Base-by-base conservation (phyloP, 306 rosid species). In the Hippophae gyantsensis region DNA sequence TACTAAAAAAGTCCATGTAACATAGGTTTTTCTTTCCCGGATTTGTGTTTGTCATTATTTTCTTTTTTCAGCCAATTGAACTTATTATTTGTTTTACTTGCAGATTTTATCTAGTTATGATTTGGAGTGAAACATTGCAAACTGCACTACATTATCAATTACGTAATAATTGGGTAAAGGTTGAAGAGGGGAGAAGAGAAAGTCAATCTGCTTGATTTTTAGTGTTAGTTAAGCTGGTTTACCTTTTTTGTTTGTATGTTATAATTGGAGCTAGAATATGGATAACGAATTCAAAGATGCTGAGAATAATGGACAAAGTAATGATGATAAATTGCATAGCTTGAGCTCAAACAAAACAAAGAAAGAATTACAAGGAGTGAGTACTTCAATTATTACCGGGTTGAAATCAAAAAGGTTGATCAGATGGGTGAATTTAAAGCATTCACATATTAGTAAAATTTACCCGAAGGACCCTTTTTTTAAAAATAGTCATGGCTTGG, bases 351-450 rank as follows among this genome's bases (percentile, higher is more conserved):
- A 68, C 69, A 53, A 52, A 64, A 85, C 78, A 65, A 82, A 68
- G 67, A 53, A 52, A 64, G 87, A 76, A 56, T 63, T 62, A 56
- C 75, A 76, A 40, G 76, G 52, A 56, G 83, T 78, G 60, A 73
- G 79, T 57, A 65, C 77, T 73, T 72, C 71, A 50, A 69, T 63
- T 8, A 62, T 70, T 57, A 73, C 80, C 2, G 60, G 62, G 48
- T 74, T 86, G 27, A 73, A 77, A 48, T 68, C 82, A 14, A 82
- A 79, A 64, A 81, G 77, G 69, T 74, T 82, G 74, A 72, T 74
- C 71, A 79, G 72, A 72, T 73, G 86, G 72, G 69, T 72, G 63
- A 80, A 81, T 74, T 67, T 78, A 18, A 84, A 81, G 67, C 80
- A 71, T 58, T 74, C 82, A 6, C 89, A 78, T 54, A 58, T 76